Percentiles rank a stretch among this genome's conserved stretches.
Conservation (phyloP, 768 basidiomycete species). For the Boletus bicolor region DNA sequence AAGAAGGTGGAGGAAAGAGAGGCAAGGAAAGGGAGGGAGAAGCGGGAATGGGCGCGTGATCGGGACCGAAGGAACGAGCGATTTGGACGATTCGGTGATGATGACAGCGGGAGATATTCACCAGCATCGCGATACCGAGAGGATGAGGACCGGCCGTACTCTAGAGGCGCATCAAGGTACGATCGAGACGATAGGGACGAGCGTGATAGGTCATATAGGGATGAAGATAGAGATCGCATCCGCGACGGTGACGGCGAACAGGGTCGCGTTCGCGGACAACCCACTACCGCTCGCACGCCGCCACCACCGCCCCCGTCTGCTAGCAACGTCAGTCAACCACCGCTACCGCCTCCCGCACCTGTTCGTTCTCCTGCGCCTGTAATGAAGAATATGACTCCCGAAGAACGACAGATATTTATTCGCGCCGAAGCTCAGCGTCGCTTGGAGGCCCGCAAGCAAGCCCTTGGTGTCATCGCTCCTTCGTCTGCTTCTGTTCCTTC, state of each 20-base stretch:
- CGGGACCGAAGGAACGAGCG: slow-evolving; percentile 83
- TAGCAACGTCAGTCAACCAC: slow-evolving; percentile 31
- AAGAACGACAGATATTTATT: slow-evolving; percentile 75
- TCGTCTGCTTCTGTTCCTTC: slow-evolving; percentile 35
- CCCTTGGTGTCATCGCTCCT: slow-evolving; percentile 67
- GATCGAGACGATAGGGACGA: slow-evolving; percentile 40
- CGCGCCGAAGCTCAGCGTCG: slow-evolving; percentile 77
- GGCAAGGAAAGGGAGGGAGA: slow-evolving; percentile 71
- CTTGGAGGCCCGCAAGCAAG: slow-evolving; percentile 80
- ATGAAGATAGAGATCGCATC: slow-evolving; percentile 23
- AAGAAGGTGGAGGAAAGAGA: slow-evolving; percentile 77
- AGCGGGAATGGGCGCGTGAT: slow-evolving; percentile 72
- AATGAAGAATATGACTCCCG: slow-evolving; percentile 77
- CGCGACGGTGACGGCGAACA: slow-evolving; percentile 28
- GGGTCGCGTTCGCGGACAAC: slow-evolving; percentile 33
- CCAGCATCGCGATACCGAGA: slow-evolving; percentile 35
- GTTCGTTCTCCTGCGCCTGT: slow-evolving; percentile 57
- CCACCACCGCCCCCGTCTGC: slow-evolving; percentile 47
- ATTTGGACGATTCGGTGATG: slow-evolving; percentile 64
- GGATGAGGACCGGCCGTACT: slow-evolving; percentile 53
- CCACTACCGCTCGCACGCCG: slow-evolving; percentile 41
- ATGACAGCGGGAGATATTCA: slow-evolving; percentile 32
- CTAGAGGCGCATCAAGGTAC: slow-evolving; percentile 38
- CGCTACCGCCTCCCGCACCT: slow-evolving; percentile 48
- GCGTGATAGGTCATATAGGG: slow-evolving; percentile 29